Evolutionary conservation across 352 stramenopile genomes (phyloP), one percentile per base, ranked within the genome.

Genomic region (Globisporangium sylvaticum): DNA sequence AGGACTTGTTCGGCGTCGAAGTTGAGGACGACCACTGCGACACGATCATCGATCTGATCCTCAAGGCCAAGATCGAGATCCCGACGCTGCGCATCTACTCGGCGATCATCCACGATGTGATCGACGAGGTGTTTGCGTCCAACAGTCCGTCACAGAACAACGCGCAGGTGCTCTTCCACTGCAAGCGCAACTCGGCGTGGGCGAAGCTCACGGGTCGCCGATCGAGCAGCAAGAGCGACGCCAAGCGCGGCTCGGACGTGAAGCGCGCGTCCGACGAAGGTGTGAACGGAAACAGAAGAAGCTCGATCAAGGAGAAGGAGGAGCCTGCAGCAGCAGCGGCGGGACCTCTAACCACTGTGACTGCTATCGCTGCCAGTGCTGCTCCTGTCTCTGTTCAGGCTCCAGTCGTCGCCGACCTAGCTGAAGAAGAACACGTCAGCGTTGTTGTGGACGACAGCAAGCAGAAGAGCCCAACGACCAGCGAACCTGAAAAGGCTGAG

Each of bases 61-160:
- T 91, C 27, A 72, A 79, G 22, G 78, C 84, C 12, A 88, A 91
- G 65, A 67, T 83, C 20, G 83, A 91, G 18, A 80, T 91, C 62
- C 79, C 81, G 7, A 70, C 79, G 39, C 76, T 92, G 29, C 77
- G 88, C 29, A 90, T 92, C 32, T 91, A 94, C 66, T 81, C 82
- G n/a, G 78, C 79, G 1, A 80, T 94, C 63, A 69, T 94, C 7
- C 83, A 94, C 65, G 83, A 94, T 53, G 81, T 90, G 60, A 81
- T 94, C 32, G 83, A 91, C 32, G 84, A 92, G 65, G 76, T 92
- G 6, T 84, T 94, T 22, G 75, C 77, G 6, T 83, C 66, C 50
- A 80, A 89, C 39, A 72, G 72, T 0, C 83, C 80, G 37, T 88
- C 82, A 12, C 67, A 87, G 59, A 92, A 91, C 70, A 94, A 94